Percentiles rank a stretch among this genome's conserved stretches.
These are phyloP conservation scores for Emydomyces testavorans DNA, from an alignment of 2,329 filamentous ascomycete species.

Conservation along the genomic window DNA sequence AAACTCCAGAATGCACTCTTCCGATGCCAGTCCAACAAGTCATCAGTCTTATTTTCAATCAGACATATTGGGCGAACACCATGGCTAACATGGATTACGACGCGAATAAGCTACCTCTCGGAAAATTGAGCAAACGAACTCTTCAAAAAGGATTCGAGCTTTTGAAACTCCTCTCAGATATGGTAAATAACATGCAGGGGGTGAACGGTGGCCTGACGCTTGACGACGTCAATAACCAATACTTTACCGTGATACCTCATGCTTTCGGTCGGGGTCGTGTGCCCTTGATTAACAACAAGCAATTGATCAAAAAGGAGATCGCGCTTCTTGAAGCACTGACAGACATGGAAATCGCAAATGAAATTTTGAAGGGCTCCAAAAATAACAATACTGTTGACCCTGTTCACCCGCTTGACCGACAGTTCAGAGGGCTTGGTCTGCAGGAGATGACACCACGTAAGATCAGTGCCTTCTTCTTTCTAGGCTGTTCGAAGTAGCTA, in stretches of 20 bases:
- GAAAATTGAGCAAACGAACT: conserved; percentile 70
- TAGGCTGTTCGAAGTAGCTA: background rate
- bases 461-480: conserved; percentile 8
- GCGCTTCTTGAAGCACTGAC: conserved; percentile 68
- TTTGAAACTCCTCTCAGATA: conserved; percentile 60
- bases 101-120: conserved; percentile 61
- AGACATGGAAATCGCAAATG: conserved; percentile 72
- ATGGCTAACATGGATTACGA: conserved; percentile 37
- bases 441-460: conserved; percentile 58
- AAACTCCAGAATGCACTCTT: conserved; percentile 46
- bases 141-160: conserved; percentile 63
- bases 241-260: conserved; percentile 74
- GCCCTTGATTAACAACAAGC: conserved; percentile 50
- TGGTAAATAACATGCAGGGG: conserved; percentile 40
- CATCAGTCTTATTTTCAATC: conserved; percentile 75
- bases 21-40: conserved; percentile 51
- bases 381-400: conserved; percentile 36
- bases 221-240: conserved; percentile 61
- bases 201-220: conserved; percentile 37
- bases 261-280: conserved; percentile 63
- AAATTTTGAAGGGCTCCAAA: conserved; percentile 61
- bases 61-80: conserved; percentile 53
- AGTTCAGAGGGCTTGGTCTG: conserved; percentile 59
- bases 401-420: conserved; percentile 57
- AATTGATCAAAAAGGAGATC: conserved; percentile 60